phyloP scores from a whole-genome alignment of 1,284 basidiomycete species.

The Lentinula novae-zelandiae region DNA sequence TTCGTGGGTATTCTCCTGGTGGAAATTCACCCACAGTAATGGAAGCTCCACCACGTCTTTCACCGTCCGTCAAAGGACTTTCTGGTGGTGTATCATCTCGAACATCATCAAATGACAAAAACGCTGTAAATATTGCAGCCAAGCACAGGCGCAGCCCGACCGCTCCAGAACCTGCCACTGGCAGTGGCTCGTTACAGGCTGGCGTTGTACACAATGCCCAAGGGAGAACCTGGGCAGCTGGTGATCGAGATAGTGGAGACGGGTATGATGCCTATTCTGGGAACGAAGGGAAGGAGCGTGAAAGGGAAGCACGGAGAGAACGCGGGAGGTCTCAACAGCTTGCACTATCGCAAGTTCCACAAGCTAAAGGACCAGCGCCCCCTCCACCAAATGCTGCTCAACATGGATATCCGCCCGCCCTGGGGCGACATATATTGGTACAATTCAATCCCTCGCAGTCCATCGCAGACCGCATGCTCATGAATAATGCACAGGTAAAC shows the following conservation, averaged over 20 bases:
- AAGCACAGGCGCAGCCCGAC: constrained; percentile 59
- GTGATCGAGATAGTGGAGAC: constrained; percentile 33
- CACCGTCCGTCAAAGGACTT: constrained; percentile 25
- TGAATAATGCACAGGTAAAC: constrained; percentile 59
- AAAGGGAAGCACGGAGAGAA: constrained; percentile 27
- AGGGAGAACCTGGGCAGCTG: constrained; percentile 48
- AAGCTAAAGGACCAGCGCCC: constrained; percentile 4
- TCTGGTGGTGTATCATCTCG: constrained; percentile 12
- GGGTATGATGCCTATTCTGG: constrained; percentile 28
- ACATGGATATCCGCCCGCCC: neutral
- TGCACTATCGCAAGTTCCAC: constrained; percentile 12
- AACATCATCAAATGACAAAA: neutral
- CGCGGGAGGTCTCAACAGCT: constrained; percentile 25
- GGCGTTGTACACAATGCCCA: constrained; percentile 13
- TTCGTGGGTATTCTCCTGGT: constrained; percentile 37
- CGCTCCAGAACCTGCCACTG: constrained; percentile 53
- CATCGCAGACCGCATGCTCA: constrained; percentile 12
- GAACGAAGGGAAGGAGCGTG: constrained; percentile 26
- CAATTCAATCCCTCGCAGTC: neutral
- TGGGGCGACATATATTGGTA: neutral
- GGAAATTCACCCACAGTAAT: constrained; percentile 32
- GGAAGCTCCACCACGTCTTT: constrained; percentile 22
- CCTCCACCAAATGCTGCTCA: neutral
- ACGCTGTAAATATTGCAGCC: constrained; percentile 14
- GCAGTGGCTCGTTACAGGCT: constrained; percentile 30